Percentiles rank a stretch among this genome's conserved stretches.
phyloP scores from a whole-genome alignment of 768 basidiomycete species.

The Pleurotus tuoliensis region DNA sequence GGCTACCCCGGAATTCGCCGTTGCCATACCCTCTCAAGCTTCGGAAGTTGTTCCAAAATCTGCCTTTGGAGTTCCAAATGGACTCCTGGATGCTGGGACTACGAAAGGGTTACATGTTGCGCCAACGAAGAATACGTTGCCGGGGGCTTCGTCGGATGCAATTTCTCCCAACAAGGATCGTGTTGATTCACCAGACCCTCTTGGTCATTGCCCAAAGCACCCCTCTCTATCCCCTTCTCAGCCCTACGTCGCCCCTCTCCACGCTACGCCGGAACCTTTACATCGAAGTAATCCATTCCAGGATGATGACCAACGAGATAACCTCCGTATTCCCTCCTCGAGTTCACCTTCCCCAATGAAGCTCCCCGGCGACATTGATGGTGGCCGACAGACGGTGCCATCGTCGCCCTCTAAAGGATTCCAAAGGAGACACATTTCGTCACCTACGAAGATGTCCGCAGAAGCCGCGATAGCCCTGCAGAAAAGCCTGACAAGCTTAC shows the following conservation, averaged over 20 bases:
- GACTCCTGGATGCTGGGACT: neutral
- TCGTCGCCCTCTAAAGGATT: conserved; percentile 21
- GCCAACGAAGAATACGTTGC: neutral
- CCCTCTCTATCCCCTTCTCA: neutral
- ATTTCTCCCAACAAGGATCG: neutral
- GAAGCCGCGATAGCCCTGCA: conserved; percentile 57
- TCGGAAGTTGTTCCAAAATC: neutral
- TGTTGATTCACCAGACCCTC: neutral
- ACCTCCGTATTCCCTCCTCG: conserved; percentile 53
- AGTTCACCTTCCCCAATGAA: conserved; percentile 54
- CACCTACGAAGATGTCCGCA: conserved; percentile 41
- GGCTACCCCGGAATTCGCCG: conserved; percentile 10
- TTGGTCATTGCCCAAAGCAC: neutral
- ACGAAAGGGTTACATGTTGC: neutral
- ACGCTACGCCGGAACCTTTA: neutral
- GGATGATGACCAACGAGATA: neutral
- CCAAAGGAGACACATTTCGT: conserved; percentile 11
- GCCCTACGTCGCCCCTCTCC: neutral
- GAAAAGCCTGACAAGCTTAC: conserved; percentile 62
- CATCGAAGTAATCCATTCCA: neutral
- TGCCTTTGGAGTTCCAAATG: neutral
- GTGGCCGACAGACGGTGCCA: conserved; percentile 6
- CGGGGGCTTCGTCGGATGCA: neutral
- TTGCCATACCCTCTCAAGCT: conserved; percentile 8
- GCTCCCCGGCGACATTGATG: conserved; percentile 20